Conservation (phyloP, 805 yeast species). For the Wickerhamiella allomyrinae region DNA sequence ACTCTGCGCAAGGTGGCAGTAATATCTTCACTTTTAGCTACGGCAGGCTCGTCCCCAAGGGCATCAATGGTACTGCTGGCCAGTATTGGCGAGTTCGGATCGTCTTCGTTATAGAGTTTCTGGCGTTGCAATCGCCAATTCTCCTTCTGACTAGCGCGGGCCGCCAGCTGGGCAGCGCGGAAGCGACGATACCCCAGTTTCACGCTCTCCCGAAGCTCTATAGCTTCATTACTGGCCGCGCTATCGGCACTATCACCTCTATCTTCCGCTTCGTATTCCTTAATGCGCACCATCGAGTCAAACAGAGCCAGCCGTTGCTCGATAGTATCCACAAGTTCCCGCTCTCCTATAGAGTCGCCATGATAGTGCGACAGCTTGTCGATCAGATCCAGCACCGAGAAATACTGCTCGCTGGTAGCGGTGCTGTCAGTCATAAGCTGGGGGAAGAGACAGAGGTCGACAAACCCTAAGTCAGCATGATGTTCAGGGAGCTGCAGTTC, state of each 20-base stretch:
- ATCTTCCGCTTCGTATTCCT: background rate
- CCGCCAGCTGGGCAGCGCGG: conserved; percentile 15
- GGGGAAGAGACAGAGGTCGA: no score
- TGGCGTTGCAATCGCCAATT: background rate
- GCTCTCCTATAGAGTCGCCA: conserved; percentile 1
- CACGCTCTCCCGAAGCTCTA: conserved; percentile 1
- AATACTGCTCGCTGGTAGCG: conserved; percentile 7
- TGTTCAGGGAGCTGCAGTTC: no score
- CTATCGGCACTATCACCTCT: background rate
- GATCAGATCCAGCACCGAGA: conserved; percentile 6
- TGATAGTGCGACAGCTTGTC: conserved; percentile 4
- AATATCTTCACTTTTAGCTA: conserved; percentile 18
- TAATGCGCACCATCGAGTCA: conserved; percentile 7
- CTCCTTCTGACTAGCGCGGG: conserved; percentile 4
- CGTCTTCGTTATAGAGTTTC: background rate
- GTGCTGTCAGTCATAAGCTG: no score
- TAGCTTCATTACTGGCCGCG: no score
- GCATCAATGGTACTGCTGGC: background rate
- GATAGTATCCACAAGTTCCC: background rate
- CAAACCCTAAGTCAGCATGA: no score
- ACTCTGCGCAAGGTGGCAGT: conserved; percentile 22
- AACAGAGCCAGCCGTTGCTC: conserved; percentile 8
- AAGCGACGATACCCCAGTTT: conserved; percentile 9
- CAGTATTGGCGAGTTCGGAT: background rate
- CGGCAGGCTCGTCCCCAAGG: conserved; percentile 2